These are phyloP conservation scores for Cyberlindnera euphorbiae DNA, from an alignment of 805 yeast species.

Conservation along the genomic window DNA sequence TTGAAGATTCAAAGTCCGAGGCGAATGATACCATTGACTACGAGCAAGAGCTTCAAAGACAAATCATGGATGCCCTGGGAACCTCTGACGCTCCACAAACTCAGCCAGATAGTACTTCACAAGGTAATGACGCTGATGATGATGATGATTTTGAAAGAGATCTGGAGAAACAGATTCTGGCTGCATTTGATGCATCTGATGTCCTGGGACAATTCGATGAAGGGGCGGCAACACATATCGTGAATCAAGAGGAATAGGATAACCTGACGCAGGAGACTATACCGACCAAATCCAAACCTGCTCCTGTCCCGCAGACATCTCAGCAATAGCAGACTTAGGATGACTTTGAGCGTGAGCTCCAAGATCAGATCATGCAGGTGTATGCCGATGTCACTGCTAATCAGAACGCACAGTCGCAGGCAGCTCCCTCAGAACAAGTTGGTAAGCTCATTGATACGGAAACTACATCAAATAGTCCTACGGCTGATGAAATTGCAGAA, in stretches of 20 bases:
- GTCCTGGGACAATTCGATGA: neutral
- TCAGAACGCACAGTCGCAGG: constrained; percentile 2
- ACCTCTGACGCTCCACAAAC: constrained; percentile 4
- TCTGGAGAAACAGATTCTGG: constrained; percentile 21
- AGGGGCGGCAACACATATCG: too few relatives aligned
- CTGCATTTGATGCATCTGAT: constrained; percentile 10
- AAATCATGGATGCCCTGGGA: constrained; percentile 22
- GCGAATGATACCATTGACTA: constrained; percentile 7
- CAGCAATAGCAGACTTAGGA: constrained; percentile 6
- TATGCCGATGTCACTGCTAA: constrained; percentile 17
- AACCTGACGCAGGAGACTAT: too few relatives aligned
- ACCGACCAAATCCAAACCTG: too few relatives aligned
- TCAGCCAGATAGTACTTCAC: neutral
- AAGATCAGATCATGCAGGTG: constrained; percentile 23
- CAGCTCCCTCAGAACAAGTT: too few relatives aligned
- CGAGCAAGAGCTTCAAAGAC: constrained; percentile 21
- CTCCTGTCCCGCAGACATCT: neutral
- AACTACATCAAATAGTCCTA: constrained; percentile 3
- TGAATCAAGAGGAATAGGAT: too few relatives aligned
- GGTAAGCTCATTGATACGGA: too few relatives aligned
- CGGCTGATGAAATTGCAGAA: constrained; percentile 1
- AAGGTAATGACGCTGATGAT: neutral
- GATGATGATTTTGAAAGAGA: constrained; percentile 16
- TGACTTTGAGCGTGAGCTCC: constrained; percentile 20
- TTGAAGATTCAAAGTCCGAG: neutral